Evolutionary conservation across 495 filamentous ascomycete genomes (phyloP).

Genomic region (Cladorrhinum samala): DNA sequence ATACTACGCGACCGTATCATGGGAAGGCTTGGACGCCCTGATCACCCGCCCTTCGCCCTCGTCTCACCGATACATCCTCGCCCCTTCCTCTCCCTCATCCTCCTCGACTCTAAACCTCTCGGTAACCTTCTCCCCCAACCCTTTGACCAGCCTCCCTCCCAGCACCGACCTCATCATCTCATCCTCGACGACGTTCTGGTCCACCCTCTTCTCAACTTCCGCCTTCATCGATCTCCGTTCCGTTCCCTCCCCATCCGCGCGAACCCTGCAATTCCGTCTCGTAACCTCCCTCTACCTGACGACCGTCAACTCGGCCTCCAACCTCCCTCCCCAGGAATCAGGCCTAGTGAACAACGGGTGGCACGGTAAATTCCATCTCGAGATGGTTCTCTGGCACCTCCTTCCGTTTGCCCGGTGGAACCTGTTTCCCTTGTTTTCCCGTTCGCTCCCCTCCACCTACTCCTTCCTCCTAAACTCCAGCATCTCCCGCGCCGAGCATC

Average conservation of each 20-base stretch:
- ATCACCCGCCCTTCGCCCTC: slow-evolving; percentile 28
- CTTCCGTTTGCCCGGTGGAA: slow-evolving; percentile 49
- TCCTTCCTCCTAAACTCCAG: slow-evolving; percentile 41
- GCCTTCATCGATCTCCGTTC: slow-evolving; percentile 43
- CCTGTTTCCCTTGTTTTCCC: slow-evolving; percentile 39
- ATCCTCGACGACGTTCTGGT: slow-evolving; percentile 31
- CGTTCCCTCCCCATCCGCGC: slow-evolving; percentile 30
- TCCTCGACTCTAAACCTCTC: slow-evolving; percentile 28
- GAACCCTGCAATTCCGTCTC: slow-evolving; percentile 45
- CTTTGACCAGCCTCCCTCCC: not conserved
- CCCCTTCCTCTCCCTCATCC: slow-evolving; percentile 13
- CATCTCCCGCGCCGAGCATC: slow-evolving; percentile 36
- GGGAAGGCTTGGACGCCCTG: slow-evolving; percentile 27
- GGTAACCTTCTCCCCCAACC: slow-evolving; percentile 23
- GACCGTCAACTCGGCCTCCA: slow-evolving; percentile 41
- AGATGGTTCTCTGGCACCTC: slow-evolving; percentile 52
- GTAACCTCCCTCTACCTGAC: slow-evolving; percentile 46
- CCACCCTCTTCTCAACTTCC: slow-evolving; percentile 38
- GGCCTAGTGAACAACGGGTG: slow-evolving; percentile 51
- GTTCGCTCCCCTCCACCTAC: slow-evolving; percentile 43
- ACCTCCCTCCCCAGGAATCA: slow-evolving; percentile 34
- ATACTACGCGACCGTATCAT: slow-evolving; percentile 37
- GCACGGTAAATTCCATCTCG: slow-evolving; percentile 49
- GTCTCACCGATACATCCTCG: slow-evolving; percentile 43
- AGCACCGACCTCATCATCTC: slow-evolving; percentile 1